Conservation (phyloP, 2,329 filamentous ascomycete genomes). For the Fusarium sororula region DNA sequence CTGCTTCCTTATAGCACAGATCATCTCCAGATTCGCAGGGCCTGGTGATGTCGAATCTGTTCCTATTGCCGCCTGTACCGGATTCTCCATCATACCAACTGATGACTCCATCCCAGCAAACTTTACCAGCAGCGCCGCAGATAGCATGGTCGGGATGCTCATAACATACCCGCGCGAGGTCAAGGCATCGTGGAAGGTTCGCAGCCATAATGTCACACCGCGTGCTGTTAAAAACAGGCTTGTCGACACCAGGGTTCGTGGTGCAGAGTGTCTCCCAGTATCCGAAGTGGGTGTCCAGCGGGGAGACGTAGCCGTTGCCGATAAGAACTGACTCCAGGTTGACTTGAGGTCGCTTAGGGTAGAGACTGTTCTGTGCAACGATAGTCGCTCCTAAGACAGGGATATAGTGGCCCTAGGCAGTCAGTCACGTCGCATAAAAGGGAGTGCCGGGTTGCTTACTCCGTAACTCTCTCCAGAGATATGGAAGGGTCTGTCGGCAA, state of each 20-base stretch:
- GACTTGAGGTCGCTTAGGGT: conserved; percentile 16
- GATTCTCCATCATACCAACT: conserved; percentile 6
- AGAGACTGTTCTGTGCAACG: conserved; percentile 26
- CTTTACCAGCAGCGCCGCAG: conserved; percentile 16
- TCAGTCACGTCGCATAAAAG: neutral
- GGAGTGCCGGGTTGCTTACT: neutral
- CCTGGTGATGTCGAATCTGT: conserved; percentile 12
- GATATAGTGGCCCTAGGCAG: conserved; percentile 22
- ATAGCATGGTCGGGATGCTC: conserved; percentile 28
- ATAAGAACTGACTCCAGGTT: conserved; percentile 27
- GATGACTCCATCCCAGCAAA: conserved; percentile 23
- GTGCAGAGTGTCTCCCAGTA: conserved; percentile 37
- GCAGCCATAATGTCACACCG: conserved; percentile 25
- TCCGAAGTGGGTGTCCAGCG: conserved; percentile 25
- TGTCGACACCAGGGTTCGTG: conserved; percentile 20
- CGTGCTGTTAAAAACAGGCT: conserved; percentile 27
- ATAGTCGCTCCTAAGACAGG: conserved; percentile 35
- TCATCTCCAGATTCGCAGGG: conserved; percentile 8
- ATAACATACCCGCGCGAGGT: conserved; percentile 26
- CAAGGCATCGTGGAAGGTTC: conserved; percentile 31
- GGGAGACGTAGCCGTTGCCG: conserved; percentile 34
- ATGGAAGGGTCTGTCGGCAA: conserved; percentile 16
- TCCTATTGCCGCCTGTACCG: neutral
- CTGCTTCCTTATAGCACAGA: conserved; percentile 10
- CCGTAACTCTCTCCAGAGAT: conserved; percentile 36